Evolutionary conservation across 768 basidiomycete species (phyloP).

Genomic region (Boletus subcaerulescens): DNA sequence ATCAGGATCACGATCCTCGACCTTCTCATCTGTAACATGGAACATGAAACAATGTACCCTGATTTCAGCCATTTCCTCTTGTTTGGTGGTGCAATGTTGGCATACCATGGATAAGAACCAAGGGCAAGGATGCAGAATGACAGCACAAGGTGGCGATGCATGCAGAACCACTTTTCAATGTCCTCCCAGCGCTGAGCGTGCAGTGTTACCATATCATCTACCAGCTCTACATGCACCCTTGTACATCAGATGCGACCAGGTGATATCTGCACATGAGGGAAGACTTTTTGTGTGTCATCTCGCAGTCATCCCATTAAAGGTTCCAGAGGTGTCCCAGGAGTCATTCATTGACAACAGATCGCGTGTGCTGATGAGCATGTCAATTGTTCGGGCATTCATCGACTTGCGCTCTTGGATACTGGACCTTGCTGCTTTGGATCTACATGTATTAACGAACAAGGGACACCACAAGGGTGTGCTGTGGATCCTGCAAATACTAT

Average conservation of each 20-base stretch:
- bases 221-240: slow-evolving; percentile 84
- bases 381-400: slow-evolving; percentile 71
- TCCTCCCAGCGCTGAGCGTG: slow-evolving; percentile 78
- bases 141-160: slow-evolving; percentile 27
- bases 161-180: slow-evolving; percentile 53
- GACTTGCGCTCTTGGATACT: slow-evolving; percentile 81
- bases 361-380: slow-evolving; percentile 62
- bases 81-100: slow-evolving; percentile 70
- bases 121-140: slow-evolving; percentile 38
- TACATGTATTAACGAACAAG: slow-evolving; percentile 80
- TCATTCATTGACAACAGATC: slow-evolving; percentile 62
- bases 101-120: slow-evolving; percentile 53
- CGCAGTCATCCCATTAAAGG: slow-evolving; percentile 63
- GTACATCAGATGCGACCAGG: slow-evolving; percentile 76
- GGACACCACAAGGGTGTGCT: slow-evolving; percentile 70
- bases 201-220: slow-evolving; percentile 79
- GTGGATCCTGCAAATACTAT: slow-evolving; percentile 78
- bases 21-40: slow-evolving; percentile 75
- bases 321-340: slow-evolving; percentile 48
- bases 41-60: slow-evolving; percentile 59
- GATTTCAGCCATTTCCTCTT: slow-evolving; percentile 88
- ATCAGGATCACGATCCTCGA: slow-evolving; percentile 77
- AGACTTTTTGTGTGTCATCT: slow-evolving; percentile 88
- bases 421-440: slow-evolving; percentile 81
- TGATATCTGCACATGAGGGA: slow-evolving; percentile 85